Evolutionary conservation across 441 rosid species (phyloP).

Genomic region (Brassica hybrid): DNA sequence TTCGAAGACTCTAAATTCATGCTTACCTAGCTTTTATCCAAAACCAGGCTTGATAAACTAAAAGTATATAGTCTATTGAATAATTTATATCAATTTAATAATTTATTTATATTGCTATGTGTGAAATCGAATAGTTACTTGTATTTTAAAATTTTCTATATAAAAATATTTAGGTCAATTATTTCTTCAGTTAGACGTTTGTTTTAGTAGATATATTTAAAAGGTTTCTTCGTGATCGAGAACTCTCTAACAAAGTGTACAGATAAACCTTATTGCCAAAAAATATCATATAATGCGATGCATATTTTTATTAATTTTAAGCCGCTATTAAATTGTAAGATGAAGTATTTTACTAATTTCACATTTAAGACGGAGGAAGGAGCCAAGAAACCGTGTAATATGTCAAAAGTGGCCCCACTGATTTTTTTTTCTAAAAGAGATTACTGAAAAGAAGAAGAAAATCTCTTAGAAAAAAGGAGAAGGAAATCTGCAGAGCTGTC

Average conservation of each 20-base stretch:
- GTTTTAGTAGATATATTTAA: neutral
- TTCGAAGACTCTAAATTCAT: neutral
- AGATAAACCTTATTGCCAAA: neutral
- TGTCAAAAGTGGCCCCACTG: constrained; percentile 28
- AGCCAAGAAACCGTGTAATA: constrained; percentile 42
- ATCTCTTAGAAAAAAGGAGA: too few species aligned
- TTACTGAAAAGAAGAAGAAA: constrained; percentile 32
- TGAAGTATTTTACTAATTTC: neutral
- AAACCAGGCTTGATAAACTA: too few species aligned
- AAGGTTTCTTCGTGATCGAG: constrained; percentile 16
- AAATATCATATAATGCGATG: neutral
- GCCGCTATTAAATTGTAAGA: constrained; percentile 4
- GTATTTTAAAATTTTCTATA: neutral
- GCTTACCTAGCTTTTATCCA: too few species aligned
- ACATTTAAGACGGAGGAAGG: constrained; percentile 22
- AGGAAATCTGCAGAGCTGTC: constrained; percentile 42
- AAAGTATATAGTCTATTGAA: too few species aligned
- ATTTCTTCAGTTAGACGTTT: neutral
- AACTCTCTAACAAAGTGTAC: constrained; percentile 20
- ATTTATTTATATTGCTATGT: too few species aligned
- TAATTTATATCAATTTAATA: too few species aligned
- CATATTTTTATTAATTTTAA: neutral
- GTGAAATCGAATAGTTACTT: too few species aligned
- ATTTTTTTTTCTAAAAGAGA: neutral
- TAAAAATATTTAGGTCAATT: too few species aligned